Evolutionary conservation across 2,329 filamentous ascomycete genomes (phyloP), one percentile per base, ranked within the genome.

Genomic region (Periconia digitata): DNA sequence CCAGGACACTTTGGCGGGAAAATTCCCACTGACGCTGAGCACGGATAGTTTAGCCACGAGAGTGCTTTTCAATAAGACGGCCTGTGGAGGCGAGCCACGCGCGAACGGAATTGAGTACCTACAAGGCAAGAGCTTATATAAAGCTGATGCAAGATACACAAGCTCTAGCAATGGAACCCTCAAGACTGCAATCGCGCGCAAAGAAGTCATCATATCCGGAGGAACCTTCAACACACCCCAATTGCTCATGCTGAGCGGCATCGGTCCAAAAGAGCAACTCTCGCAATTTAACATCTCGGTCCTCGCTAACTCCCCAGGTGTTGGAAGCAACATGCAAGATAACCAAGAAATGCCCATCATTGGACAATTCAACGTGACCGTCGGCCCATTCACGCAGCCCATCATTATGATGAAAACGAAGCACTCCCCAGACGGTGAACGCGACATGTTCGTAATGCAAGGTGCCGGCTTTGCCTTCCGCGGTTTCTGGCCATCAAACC

Each of bases 271-370:
- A 8, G 60, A 69, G 0, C 76, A 83, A 47, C 76, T 87, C 10
- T 48, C 73, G 8, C 68, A 72, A 40, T 76, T 80, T 59, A 70
- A 73, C 10, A 85, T 86, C 55, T 61, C 74, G 2, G 67, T 79
- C 0, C 51, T 84, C 15, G 72, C 77, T 4, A 74, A 85, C 53
- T 77, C 81, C 0, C 47, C 41, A 27, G 51, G 48, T 24, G 83
- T 87, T 2, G 85, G 84, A 2, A 78, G 77, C 46, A 84, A 86
- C 67, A 72, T 87, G 15, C 76, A 84, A 43, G 85, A 87, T 60
- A 83, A 84, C 44, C 53, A 63, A 39, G 79, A 78, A 51, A 56
- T 59, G 48, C 55, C 55, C 20, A 74, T 82, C 17, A 75, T 77
- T 1, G 59, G 53, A 3, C 43, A 53, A 34, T 45, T 54, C 12